Evolutionary conservation across 2,329 filamentous ascomycete species (phyloP), one percentile per base, ranked within the genome.

Genomic region (Fusarium phyllophilum): DNA sequence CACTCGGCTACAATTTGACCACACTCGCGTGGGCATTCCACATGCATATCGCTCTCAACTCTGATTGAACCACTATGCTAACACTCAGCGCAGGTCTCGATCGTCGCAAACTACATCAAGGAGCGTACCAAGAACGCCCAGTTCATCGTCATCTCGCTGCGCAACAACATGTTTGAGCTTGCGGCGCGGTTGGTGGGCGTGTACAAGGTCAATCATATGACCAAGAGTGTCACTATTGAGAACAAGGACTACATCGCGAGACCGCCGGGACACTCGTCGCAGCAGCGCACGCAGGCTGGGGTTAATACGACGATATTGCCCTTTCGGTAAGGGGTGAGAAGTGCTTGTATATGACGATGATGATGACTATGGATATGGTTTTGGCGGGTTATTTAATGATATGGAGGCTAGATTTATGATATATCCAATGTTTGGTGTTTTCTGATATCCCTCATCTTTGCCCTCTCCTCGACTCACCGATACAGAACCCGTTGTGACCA

Each of bases 91-190:
- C 77, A 96, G 94, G 94, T 98, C 45, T 97, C 95, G 3, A 99
- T 99, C 80, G 96, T 99, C 51, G 96, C 96, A 66, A 96, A 95
- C 78, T 99, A 99, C 83, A 99, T 99, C 88, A 98, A 98, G 85
- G 96, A 99, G 86, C 89, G 96, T 62, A 99, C 96, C 69, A 98
- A 98, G 88, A 99, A 99, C 84, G 97, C 96, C 4, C 96, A 99
- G 81, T 99, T 99, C 82, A 96, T 99, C 78, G 96, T 99, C 80
- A 99, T 99, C 80, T 98, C 95, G 22, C 87, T 99, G 79, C 89
- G 96, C 79, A 99, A 99, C 85, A 99, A 99, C 86, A 99, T 99
- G 96, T 99, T 99, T 83, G 96, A 99, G 87, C 90, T 99, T 73
- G 96, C 97, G n/a, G 91, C 94, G 66, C 90, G 97, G 63, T 89